Evolutionary conservation across 2,329 filamentous ascomycete genomes (phyloP), one percentile per base, ranked within the genome.

Genomic region (Xylaria multiplex): DNA sequence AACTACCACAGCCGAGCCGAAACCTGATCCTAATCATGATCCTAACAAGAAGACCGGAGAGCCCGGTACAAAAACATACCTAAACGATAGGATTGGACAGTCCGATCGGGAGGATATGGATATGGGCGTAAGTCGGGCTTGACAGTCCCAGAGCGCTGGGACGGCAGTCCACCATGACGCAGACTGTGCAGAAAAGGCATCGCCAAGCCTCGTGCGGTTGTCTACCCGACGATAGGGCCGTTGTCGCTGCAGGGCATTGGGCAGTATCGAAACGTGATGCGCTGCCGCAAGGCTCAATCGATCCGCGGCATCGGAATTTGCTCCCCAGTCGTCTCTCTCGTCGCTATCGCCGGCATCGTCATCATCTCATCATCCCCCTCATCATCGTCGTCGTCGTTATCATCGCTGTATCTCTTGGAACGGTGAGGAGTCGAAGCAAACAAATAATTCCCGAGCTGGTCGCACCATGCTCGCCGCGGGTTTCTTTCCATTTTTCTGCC

Each of bases 121-220:
- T 69, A 70, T 65, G 62, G 61, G 59, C 46, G 49, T 35, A 48
- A 49, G 59, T 65, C 67, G 65, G 70, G 65, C 67, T 62, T 65
- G 59, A 67, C 54, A 67, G 73, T 72, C 70, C 73, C 73, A 63
- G 69, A 69, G 70, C 65, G 68, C 69, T 71, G 73, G 70, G 72
- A 70, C 69, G 66, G 59, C 50, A 59, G 62, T 61, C 60, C 63
- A 66, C 66, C 71, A 75, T 75, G 74, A 75, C 74, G 74, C 73
- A 74, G 67, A 48, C 64, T 67, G 62, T 74, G 73, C 73, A 74
- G 72, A 55, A 65, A 66, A 59, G 65, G 53, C 55, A 68, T 67
- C 62, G 72, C 72, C 72, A 75, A 75, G 73, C 71, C 72, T 67
- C 71, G 62, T 68, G 69, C 66, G 48, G 52, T 66, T 43, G 57